A percentile compares a stretch with the other conserved stretches of the same genome.
phyloP scores from a whole-genome alignment of 805 yeast genomes.

The Candida boleticola region DNA sequence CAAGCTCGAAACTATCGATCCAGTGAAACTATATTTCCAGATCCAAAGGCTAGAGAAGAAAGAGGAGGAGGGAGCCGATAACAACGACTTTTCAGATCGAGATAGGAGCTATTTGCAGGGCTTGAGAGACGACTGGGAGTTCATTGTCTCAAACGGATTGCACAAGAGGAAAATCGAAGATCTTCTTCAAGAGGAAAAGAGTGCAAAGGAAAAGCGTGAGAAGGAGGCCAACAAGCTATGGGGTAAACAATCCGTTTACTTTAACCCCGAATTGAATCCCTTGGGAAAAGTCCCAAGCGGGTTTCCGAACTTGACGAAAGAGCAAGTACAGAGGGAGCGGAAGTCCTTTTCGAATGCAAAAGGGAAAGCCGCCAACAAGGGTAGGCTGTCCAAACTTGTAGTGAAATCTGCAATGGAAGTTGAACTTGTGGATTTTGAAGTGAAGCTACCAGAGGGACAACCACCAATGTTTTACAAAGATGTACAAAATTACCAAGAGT shows the following conservation, averaged over 20 bases:
- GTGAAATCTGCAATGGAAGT: slow-evolving; percentile 25
- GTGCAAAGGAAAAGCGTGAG: slow-evolving; percentile 15
- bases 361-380: neutral
- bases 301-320: slow-evolving; percentile 2
- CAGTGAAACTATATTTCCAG: slow-evolving; percentile 31
- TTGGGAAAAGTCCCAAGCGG: slow-evolving; percentile 51
- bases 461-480: slow-evolving; percentile 49
- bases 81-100: slow-evolving; percentile 9
- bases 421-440: slow-evolving; percentile 20
- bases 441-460: slow-evolving; percentile 38
- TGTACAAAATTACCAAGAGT: slow-evolving; percentile 30
- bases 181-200: slow-evolving; percentile 16
- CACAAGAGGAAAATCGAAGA: slow-evolving; percentile 27
- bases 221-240: slow-evolving; percentile 27
- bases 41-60: slow-evolving; percentile 26
- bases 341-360: no score
- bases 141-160: slow-evolving; percentile 31
- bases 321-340: slow-evolving; percentile 12
- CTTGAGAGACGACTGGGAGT: slow-evolving; percentile 41
- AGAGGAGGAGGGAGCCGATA: slow-evolving; percentile 7
- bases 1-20: slow-evolving; percentile 28
- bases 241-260: slow-evolving; percentile 53
- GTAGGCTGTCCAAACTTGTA: neutral
- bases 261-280: slow-evolving; percentile 67
- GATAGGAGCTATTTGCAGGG: slow-evolving; percentile 20